These are phyloP conservation scores for Colletotrichum plurivorum DNA, from an alignment of 2,329 filamentous ascomycete species.

Conservation along the genomic window DNA sequence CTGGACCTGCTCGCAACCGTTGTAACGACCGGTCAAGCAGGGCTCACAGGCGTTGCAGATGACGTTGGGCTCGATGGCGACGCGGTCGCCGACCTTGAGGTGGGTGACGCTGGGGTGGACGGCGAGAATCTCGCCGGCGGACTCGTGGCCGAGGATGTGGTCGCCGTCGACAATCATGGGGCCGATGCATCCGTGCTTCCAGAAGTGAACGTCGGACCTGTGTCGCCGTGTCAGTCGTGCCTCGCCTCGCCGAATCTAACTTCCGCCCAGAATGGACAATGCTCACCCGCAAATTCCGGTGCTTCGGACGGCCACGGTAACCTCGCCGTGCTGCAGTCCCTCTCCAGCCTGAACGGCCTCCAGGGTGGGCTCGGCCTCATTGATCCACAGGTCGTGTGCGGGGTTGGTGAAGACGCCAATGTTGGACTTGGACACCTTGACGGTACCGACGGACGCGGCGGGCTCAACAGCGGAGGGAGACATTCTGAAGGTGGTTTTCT, in stretches of 20 bases:
- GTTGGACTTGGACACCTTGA: slow-evolving; percentile 80
- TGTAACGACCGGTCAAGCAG: slow-evolving; percentile 93
- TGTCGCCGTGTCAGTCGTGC: slow-evolving; percentile 35
- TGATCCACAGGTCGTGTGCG: slow-evolving; percentile 91
- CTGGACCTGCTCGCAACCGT: slow-evolving; percentile 87
- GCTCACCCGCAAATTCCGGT: slow-evolving; percentile 94
- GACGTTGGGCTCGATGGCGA: slow-evolving; percentile 94
- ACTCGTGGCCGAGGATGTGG: slow-evolving; percentile 96
- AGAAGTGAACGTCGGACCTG: slow-evolving; percentile 96
- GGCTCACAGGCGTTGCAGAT: slow-evolving; percentile 93
- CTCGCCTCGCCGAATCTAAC: not conserved
- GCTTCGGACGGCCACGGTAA: slow-evolving; percentile 90
- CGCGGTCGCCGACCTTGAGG: slow-evolving; percentile 88
- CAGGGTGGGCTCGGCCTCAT: slow-evolving; percentile 80
- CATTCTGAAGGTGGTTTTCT: slow-evolving; percentile 45
- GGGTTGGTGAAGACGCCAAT: slow-evolving; percentile 98
- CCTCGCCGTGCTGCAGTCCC: slow-evolving; percentile 83
- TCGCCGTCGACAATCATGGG: slow-evolving; percentile 93
- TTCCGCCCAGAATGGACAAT: not conserved
- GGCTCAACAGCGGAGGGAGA: slow-evolving; percentile 52
- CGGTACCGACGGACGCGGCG: slow-evolving; percentile 41
- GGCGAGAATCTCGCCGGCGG: slow-evolving; percentile 86
- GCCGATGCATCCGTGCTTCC: slow-evolving; percentile 94
- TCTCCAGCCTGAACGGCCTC: slow-evolving; percentile 80
- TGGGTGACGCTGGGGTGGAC: slow-evolving; percentile 83